Evolutionary conservation across 2,329 filamentous ascomycete species (phyloP).

Genomic region (Gnomoniopsis smithogilvyi): DNA sequence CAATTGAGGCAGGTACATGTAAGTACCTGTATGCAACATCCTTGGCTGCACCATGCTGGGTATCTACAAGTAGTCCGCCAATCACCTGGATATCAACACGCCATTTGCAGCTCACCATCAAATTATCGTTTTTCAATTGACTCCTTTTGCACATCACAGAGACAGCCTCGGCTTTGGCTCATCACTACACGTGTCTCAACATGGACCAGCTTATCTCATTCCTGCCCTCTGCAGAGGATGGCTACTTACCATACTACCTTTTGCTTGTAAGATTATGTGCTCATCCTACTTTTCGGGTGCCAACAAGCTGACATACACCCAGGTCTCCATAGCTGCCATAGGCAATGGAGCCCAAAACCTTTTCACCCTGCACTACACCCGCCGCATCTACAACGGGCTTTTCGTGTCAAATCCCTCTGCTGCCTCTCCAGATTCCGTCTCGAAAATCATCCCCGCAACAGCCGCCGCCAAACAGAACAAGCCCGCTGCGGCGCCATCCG

Average conservation of each 20-base stretch:
- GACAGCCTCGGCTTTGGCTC: not conserved
- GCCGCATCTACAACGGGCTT: constrained; percentile 77
- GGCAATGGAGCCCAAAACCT: constrained; percentile 87
- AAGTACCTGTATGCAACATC: not conserved
- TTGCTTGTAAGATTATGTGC: constrained; percentile 41
- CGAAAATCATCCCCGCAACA: constrained; percentile 50
- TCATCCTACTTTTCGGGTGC: not conserved
- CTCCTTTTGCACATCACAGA: not conserved
- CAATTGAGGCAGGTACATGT: too few relatives aligned
- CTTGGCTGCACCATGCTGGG: not conserved
- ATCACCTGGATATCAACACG: not conserved
- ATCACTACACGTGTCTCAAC: not conserved
- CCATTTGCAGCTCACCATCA: not conserved
- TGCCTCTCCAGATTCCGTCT: constrained; percentile 35
- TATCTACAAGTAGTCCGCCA: not conserved
- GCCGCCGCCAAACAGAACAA: constrained; percentile 38
- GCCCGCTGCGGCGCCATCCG: constrained; percentile 36
- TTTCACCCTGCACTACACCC: constrained; percentile 73
- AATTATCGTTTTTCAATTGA: not conserved
- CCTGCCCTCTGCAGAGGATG: constrained; percentile 47
- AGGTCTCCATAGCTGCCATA: constrained; percentile 81
- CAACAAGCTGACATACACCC: not conserved
- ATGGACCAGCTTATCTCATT: constrained; percentile 46
- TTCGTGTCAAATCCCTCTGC: constrained; percentile 51
- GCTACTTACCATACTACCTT: constrained; percentile 58